phyloP scores from a whole-genome alignment of 2,329 filamentous ascomycete species.

The Westerdykella ornata region DNA sequence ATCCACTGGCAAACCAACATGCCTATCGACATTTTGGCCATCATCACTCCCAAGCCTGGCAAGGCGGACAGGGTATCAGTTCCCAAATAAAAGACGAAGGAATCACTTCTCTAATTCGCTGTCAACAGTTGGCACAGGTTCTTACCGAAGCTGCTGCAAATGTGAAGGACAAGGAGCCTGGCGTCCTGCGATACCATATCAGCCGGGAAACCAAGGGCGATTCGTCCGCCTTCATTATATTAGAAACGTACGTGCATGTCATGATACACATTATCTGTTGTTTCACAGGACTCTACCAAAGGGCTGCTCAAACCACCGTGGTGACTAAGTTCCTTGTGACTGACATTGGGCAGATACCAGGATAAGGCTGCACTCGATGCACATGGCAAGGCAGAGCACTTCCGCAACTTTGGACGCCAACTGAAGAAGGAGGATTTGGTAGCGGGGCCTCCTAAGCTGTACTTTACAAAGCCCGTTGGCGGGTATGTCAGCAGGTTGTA shows the following conservation, averaged over 20 bases:
- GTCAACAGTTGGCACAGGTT: constrained; percentile 26
- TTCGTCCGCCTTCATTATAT: constrained; percentile 23
- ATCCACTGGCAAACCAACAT: constrained; percentile 3
- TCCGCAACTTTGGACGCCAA: constrained; percentile 16
- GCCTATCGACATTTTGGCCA: constrained; percentile 27
- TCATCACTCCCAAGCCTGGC: constrained; percentile 27
- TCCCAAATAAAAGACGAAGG: background rate
- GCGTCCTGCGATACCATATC: constrained; percentile 29
- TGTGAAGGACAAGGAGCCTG: constrained; percentile 31
- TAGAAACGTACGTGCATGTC: constrained; percentile 25
- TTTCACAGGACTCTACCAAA: background rate
- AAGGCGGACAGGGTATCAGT: constrained; percentile 25
- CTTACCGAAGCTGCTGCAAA: constrained; percentile 16
- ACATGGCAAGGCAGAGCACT: constrained; percentile 20
- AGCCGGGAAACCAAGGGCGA: constrained; percentile 26
- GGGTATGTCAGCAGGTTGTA: constrained; percentile 17
- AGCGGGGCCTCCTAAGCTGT: constrained; percentile 22
- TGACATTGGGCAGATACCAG: constrained; percentile 21
- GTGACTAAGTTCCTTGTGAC: background rate
- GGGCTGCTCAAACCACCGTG: background rate
- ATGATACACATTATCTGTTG: too few species aligned
- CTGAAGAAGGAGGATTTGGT: constrained; percentile 28
- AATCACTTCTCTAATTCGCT: background rate
- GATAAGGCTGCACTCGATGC: constrained; percentile 21
- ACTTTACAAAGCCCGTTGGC: constrained; percentile 26